Conservation (phyloP, 441 rosid genomes). For the Erodium trifolium region DNA sequence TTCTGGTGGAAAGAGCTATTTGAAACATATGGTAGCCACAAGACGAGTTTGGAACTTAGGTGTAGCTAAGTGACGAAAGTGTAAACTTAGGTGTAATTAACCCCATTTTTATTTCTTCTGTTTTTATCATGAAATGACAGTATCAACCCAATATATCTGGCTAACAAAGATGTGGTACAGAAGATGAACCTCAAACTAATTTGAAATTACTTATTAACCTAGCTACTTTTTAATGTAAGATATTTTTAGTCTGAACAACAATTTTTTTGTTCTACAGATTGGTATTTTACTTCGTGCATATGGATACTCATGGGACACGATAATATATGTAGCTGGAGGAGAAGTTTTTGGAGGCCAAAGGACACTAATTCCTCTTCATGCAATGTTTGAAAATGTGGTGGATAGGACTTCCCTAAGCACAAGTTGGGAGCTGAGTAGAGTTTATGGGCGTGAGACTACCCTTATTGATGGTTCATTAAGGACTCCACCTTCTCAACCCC, state of each 20-base stretch:
- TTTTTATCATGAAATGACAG: neutral
- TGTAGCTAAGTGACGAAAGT: too few relatives aligned
- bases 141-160: neutral
- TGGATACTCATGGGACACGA: slow-evolving; percentile 81
- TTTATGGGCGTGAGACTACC: slow-evolving; percentile 79
- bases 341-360: slow-evolving; percentile 97
- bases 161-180: neutral
- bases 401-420: slow-evolving; percentile 89
- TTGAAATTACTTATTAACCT: slow-evolving; percentile 5
- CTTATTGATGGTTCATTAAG: slow-evolving; percentile 34
- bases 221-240: neutral
- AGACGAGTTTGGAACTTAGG: too few relatives aligned
- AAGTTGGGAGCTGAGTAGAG: slow-evolving; percentile 73
- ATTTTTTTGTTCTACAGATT: slow-evolving; percentile 35
- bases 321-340: slow-evolving; percentile 81
- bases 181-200: neutral
- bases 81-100: too few relatives aligned
- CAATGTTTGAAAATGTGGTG: slow-evolving; percentile 84
- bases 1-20: too few relatives aligned
- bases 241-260: neutral
- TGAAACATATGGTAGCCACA: too few relatives aligned
- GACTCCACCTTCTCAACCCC: slow-evolving; percentile 32
- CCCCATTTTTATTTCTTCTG: neutral
- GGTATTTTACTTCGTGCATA: slow-evolving; percentile 92
- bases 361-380: slow-evolving; percentile 71